phyloP scores from a whole-genome alignment of 352 stramenopile species.

The Lagenidium sp. region DNA sequence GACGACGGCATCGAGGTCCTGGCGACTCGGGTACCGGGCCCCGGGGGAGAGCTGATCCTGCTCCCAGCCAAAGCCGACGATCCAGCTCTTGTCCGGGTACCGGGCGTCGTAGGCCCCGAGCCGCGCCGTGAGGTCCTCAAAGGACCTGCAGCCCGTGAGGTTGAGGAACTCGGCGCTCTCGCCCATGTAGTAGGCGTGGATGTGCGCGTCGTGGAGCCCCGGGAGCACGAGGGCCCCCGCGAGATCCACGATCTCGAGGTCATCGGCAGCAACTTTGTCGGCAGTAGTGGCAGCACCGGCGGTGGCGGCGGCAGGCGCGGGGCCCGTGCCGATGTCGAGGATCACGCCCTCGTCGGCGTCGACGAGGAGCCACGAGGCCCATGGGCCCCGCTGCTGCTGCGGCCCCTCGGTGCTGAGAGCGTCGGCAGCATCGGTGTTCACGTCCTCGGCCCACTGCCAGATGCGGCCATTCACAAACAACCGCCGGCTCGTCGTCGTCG shows the following conservation, averaged over 20 bases:
- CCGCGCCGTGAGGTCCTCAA: constrained; percentile 49
- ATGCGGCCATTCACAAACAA: constrained; percentile 56
- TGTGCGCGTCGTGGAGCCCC: constrained; percentile 84
- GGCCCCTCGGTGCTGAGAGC: too few relatives aligned
- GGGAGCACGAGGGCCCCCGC: constrained; percentile 60
- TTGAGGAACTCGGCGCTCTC: constrained; percentile 82
- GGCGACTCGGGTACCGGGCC: constrained; percentile 54
- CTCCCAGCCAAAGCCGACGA: constrained; percentile 83
- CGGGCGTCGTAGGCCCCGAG: constrained; percentile 46
- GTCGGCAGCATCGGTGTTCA: too few relatives aligned
- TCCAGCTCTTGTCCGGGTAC: constrained; percentile 62
- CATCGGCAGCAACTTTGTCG: too few relatives aligned
- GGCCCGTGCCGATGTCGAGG: constrained; percentile 18
- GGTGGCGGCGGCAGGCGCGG: constrained; percentile 2
- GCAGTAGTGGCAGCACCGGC: too few relatives aligned
- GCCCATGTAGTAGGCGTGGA: constrained; percentile 80
- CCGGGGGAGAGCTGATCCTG: constrained; percentile 62
- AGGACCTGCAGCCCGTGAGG: constrained; percentile 60
- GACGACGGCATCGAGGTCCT: constrained; percentile 74
- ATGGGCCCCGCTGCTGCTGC: constrained; percentile 2
- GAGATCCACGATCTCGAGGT: constrained; percentile 38
- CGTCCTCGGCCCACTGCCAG: constrained; percentile 55
- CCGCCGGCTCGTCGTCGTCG: too few relatives aligned
- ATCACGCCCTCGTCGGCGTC: constrained; percentile 36
- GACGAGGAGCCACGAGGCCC: constrained; percentile 53